Conservation (phyloP, 805 yeast genomes). For the Kodamaea nitidulidarum region DNA sequence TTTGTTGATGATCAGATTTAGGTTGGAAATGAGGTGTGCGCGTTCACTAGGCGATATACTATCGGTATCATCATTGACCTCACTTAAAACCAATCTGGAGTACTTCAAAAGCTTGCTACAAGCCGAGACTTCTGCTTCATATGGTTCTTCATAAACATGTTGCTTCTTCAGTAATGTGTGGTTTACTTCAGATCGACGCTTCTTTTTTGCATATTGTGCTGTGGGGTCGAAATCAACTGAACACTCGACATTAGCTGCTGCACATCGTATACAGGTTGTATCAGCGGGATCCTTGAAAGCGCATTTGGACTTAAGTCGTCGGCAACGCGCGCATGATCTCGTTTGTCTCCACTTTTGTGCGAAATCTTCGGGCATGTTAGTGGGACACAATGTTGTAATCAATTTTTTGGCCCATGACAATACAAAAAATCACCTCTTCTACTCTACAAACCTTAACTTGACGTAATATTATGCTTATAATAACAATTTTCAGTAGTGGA, state of each 20-base stretch:
- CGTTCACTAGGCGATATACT: not conserved
- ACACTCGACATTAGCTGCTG: slow-evolving; percentile 40
- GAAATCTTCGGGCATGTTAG: slow-evolving; percentile 28
- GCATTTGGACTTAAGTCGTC: slow-evolving; percentile 50
- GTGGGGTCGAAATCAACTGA: slow-evolving; percentile 53
- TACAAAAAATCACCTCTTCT: not conserved
- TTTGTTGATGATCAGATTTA: slow-evolving; percentile 3
- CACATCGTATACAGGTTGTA: slow-evolving; percentile 45
- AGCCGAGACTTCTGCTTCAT: not conserved
- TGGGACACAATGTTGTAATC: not conserved
- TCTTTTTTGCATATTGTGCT: slow-evolving; percentile 27
- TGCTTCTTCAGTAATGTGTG: slow-evolving; percentile 11
- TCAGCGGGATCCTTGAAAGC: slow-evolving; percentile 44
- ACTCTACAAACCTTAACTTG: not conserved
- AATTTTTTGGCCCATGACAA: too few species aligned
- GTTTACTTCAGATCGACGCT: not conserved
- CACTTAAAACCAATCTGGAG: slow-evolving; percentile 3
- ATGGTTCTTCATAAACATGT: not conserved
- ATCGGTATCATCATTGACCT: slow-evolving; percentile 1
- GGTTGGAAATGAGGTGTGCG: slow-evolving; percentile 4
- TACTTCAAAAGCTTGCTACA: slow-evolving; percentile 2
- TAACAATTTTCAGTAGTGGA: slow-evolving; percentile 3
- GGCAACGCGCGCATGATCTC: slow-evolving; percentile 55
- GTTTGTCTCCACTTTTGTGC: slow-evolving; percentile 43
- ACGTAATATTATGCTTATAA: slow-evolving; percentile 3